Conservation (phyloP, 768 basidiomycete species). For the Agaricus blazei region DNA sequence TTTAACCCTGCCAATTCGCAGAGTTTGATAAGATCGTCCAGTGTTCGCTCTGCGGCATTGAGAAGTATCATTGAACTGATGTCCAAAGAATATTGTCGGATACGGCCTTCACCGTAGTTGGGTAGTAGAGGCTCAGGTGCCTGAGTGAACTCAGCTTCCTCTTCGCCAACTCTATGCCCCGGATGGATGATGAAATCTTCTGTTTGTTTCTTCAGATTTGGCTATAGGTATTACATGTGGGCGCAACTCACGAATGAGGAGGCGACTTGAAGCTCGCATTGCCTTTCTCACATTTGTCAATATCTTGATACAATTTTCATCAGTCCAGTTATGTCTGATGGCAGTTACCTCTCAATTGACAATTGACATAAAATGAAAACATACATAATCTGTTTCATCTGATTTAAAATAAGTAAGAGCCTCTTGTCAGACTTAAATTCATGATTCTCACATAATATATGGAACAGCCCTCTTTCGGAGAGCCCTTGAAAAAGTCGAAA, state of each 20-base stretch:
- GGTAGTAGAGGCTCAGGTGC: slow-evolving; percentile 43
- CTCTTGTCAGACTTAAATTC: no score
- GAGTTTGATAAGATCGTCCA: slow-evolving; percentile 33
- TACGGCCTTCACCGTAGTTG: slow-evolving; percentile 39
- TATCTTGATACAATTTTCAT: slow-evolving; percentile 28
- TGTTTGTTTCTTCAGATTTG: slow-evolving; percentile 6
- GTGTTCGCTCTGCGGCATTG: slow-evolving; percentile 38
- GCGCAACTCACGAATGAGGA: slow-evolving; percentile 30
- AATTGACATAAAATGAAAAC: no score
- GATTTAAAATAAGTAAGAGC: no score
- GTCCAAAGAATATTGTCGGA: slow-evolving; percentile 38
- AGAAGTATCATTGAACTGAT: slow-evolving; percentile 38
- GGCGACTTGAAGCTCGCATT: slow-evolving; percentile 27
- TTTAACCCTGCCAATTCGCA: slow-evolving; percentile 24
- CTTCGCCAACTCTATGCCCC: slow-evolving; percentile 13
- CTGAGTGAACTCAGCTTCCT: slow-evolving; percentile 8
- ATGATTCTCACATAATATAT: slow-evolving; percentile 26
- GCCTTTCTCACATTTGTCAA: slow-evolving; percentile 28
- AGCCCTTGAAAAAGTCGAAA: slow-evolving; percentile 34
- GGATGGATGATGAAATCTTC: slow-evolving; percentile 34
- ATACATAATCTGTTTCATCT: no score
- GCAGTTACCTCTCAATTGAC: no score
- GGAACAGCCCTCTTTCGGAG: slow-evolving; percentile 29
- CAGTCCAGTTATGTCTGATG: slow-evolving; percentile 43
- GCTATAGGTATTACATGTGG: background rate